phyloP scores from a whole-genome alignment of 768 basidiomycete species.

The Infundibulicybe gibba region DNA sequence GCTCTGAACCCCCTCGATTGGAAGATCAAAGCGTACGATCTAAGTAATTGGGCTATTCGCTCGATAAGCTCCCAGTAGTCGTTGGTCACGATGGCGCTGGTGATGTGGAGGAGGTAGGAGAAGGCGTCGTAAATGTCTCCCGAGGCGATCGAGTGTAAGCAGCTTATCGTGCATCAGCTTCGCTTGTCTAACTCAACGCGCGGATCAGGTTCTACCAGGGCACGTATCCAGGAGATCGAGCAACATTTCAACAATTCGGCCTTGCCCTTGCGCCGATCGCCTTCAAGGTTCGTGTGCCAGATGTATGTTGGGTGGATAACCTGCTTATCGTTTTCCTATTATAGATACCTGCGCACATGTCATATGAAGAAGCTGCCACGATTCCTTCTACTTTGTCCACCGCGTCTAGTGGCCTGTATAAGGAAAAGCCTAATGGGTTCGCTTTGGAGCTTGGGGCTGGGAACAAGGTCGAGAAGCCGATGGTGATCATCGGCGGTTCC shows the following conservation, averaged over 20 bases:
- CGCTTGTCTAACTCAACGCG: too few species aligned
- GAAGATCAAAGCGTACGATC: conserved; percentile 20
- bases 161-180: too few species aligned
- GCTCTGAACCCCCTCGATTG: conserved; percentile 47
- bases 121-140: not conserved
- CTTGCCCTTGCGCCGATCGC: conserved; percentile 13
- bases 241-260: conserved; percentile 24
- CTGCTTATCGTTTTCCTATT: not conserved
- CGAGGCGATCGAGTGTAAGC: not conserved
- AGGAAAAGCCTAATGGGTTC: conserved; percentile 9
- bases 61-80: not conserved
- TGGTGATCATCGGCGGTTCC: conserved; percentile 22
- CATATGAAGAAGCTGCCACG: conserved; percentile 34
- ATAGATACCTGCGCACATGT: conserved; percentile 29
- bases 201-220: conserved; percentile 9
- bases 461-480: conserved; percentile 21
- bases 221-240: conserved; percentile 1
- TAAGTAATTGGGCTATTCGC: not conserved
- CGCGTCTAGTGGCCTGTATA: conserved; percentile 29
- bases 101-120: not conserved
- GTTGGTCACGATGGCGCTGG: not conserved
- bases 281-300: conserved; percentile 8
- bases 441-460: conserved; percentile 15
- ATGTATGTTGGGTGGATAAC: not conserved
- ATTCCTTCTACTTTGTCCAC: conserved; percentile 33